These are phyloP conservation scores for Kazachstania psychrophila DNA, from an alignment of 805 yeast genomes.

Conservation along the genomic window DNA sequence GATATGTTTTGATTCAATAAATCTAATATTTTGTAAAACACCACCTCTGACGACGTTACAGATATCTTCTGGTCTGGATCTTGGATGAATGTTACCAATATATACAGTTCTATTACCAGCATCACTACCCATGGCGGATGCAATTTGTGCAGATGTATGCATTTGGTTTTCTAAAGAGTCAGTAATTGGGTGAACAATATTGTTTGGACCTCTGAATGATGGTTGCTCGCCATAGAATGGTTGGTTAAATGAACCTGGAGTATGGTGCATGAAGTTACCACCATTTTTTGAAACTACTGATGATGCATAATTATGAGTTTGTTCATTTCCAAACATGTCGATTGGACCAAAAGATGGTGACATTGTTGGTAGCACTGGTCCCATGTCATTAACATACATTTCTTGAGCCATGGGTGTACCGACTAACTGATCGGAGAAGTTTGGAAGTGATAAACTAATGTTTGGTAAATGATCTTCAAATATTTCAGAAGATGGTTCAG, in stretches of 20 bases:
- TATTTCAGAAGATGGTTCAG: constrained; percentile 11
- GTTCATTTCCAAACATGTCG: background rate
- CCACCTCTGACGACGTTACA: constrained; percentile 76
- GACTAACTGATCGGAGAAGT: constrained; percentile 9
- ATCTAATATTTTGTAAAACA: constrained; percentile 49
- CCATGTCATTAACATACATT: constrained; percentile 12
- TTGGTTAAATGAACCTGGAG: constrained; percentile 1
- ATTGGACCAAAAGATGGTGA: constrained; percentile 4
- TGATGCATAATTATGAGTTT: background rate
- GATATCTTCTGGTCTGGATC: constrained; percentile 59
- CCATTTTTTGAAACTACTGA: constrained; percentile 3
- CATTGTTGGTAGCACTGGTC: constrained; percentile 1
- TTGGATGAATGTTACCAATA: constrained; percentile 55
- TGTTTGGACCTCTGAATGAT: constrained; percentile 7
- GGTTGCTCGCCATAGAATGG: constrained; percentile 14
- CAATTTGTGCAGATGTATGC: constrained; percentile 23
- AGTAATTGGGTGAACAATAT: constrained; percentile 17
- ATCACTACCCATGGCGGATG: constrained; percentile 27
- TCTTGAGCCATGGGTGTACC: constrained; percentile 19
- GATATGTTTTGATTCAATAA: constrained; percentile 42
- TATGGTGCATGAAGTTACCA: constrained; percentile 1
- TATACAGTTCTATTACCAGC: constrained; percentile 58
- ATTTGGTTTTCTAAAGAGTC: constrained; percentile 25
- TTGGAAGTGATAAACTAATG: constrained; percentile 13
- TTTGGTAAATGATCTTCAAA: constrained; percentile 13